These are phyloP conservation scores for Lactarius sp. DNA, from an alignment of 768 basidiomycete species.

Conservation along the genomic window DNA sequence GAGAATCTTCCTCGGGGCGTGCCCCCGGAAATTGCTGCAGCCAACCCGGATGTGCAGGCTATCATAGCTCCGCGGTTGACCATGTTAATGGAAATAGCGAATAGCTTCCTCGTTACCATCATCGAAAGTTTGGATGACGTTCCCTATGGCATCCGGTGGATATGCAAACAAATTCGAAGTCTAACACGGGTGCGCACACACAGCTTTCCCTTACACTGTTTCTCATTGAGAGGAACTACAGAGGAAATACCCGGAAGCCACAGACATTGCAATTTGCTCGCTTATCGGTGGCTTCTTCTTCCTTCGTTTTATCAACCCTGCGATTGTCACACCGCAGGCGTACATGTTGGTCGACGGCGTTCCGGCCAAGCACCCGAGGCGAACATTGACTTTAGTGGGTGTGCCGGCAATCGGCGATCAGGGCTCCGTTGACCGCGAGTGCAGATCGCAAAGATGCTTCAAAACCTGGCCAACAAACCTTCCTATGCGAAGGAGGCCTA, in stretches of 20 bases:
- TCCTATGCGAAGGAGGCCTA: slow-evolving; percentile 97
- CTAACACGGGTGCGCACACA: slow-evolving; percentile 71
- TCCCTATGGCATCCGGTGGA: slow-evolving; percentile 99
- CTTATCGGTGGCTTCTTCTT: slow-evolving; percentile 99
- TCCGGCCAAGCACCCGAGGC: slow-evolving; percentile 94
- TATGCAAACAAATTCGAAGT: slow-evolving; percentile 98
- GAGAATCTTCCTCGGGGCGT: slow-evolving; percentile 90
- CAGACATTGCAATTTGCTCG: slow-evolving; percentile 96
- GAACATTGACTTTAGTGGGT: slow-evolving; percentile 84
- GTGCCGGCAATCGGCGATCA: background rate
- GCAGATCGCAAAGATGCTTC: slow-evolving; percentile 99
- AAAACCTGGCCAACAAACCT: slow-evolving; percentile 98
- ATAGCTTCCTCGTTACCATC: slow-evolving; percentile 94
- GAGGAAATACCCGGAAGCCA: slow-evolving; percentile 99
- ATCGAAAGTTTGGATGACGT: slow-evolving; percentile 98
- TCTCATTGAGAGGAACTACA: slow-evolving; percentile 32
- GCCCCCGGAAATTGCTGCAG: slow-evolving; percentile 88
- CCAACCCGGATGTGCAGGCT: slow-evolving; percentile 93
- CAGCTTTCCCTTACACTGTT: too few species aligned
- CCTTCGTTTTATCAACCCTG: slow-evolving; percentile 98
- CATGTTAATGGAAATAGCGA: slow-evolving; percentile 99
- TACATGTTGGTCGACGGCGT: slow-evolving; percentile 99
- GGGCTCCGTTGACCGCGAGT: background rate
- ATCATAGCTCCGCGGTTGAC: slow-evolving; percentile 96
- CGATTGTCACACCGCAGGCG: slow-evolving; percentile 97